A percentile compares a stretch with the other conserved stretches of the same genome.
Conservation (phyloP, 495 filamentous ascomycete species). For the Penicillium coffeae region DNA sequence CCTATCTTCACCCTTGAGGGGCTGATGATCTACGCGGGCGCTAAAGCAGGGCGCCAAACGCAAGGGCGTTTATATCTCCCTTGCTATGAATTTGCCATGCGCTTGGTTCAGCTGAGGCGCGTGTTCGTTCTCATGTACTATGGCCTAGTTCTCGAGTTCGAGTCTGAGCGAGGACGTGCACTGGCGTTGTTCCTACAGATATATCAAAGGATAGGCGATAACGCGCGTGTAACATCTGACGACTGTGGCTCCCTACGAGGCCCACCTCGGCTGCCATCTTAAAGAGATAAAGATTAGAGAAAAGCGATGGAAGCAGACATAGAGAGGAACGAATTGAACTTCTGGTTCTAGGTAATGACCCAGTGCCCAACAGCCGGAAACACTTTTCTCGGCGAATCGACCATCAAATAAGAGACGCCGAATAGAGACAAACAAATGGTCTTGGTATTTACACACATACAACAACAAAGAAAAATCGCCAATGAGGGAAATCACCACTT, state of each 20-base stretch:
- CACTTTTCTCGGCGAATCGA: conserved; percentile 17
- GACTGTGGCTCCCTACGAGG: not conserved
- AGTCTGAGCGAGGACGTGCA: too few relatives aligned
- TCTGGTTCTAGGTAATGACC: conserved; percentile 12
- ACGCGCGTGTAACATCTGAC: not conserved
- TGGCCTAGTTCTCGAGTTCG: too few relatives aligned
- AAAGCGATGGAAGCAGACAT: not conserved
- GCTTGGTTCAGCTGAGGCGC: too few relatives aligned
- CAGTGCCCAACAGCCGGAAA: conserved; percentile 10
- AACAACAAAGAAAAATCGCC: conserved; percentile 31
- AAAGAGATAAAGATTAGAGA: not conserved
- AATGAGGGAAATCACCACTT: conserved; percentile 33
- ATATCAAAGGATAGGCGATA: too few relatives aligned
- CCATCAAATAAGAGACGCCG: conserved; percentile 31
- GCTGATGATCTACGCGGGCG: conserved; percentile 10
- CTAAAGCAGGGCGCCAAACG: conserved; percentile 5
- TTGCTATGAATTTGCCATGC: too few relatives aligned
- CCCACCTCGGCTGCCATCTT: not conserved
- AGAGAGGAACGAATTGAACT: conserved; percentile 5
- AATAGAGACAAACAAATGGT: conserved; percentile 30
- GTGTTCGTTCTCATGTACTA: too few relatives aligned
- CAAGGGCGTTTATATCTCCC: conserved; percentile 11
- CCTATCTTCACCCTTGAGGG: conserved; percentile 4
- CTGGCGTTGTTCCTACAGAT: too few relatives aligned
- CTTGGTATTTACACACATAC: conserved; percentile 47